Conservation (phyloP, 2,329 filamentous ascomycete genomes). For the Aspergillus oerlinghausenensis region DNA sequence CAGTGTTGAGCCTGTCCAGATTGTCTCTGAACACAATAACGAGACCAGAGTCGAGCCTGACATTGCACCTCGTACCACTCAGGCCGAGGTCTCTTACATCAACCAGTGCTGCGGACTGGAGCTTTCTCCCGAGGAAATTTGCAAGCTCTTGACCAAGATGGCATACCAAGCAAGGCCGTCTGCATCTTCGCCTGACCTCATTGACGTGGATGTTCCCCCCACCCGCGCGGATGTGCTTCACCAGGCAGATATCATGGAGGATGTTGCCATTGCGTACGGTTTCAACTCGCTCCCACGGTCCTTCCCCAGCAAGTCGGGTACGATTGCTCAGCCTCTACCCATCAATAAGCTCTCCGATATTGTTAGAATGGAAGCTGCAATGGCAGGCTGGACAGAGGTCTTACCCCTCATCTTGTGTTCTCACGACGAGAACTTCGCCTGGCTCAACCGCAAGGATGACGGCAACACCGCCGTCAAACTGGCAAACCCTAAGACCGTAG, state of each 20-base stretch:
- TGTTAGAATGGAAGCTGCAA: slow-evolving; percentile 79
- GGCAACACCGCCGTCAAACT: slow-evolving; percentile 77
- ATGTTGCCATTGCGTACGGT: slow-evolving; percentile 91
- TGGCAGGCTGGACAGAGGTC: slow-evolving; percentile 94
- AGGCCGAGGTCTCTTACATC: slow-evolving; percentile 87
- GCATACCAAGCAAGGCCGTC: slow-evolving; percentile 77
- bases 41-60: slow-evolving; percentile 77
- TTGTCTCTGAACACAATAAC: slow-evolving; percentile 86
- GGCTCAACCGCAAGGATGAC: slow-evolving; percentile 86
- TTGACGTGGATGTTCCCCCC: slow-evolving; percentile 79
- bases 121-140: slow-evolving; percentile 69
- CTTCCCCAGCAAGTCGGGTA: slow-evolving; percentile 79
- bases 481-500: slow-evolving; percentile 86
- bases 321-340: slow-evolving; percentile 77
- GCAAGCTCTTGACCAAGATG: slow-evolving; percentile 82
- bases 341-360: slow-evolving; percentile 97
- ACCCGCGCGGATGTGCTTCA: slow-evolving; percentile 93
- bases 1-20: slow-evolving; percentile 80
- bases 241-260: slow-evolving; percentile 98
- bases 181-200: slow-evolving; percentile 60
- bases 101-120: slow-evolving; percentile 85
- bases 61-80: slow-evolving; percentile 68
- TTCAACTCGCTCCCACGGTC: slow-evolving; percentile 92
- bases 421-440: slow-evolving; percentile 96
- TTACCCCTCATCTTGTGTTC: slow-evolving; percentile 95